Percentiles rank a stretch among this genome's conserved stretches.
phyloP scores from a whole-genome alignment of 2,329 filamentous ascomycete genomes.

The Colletotrichum theobromicola region DNA sequence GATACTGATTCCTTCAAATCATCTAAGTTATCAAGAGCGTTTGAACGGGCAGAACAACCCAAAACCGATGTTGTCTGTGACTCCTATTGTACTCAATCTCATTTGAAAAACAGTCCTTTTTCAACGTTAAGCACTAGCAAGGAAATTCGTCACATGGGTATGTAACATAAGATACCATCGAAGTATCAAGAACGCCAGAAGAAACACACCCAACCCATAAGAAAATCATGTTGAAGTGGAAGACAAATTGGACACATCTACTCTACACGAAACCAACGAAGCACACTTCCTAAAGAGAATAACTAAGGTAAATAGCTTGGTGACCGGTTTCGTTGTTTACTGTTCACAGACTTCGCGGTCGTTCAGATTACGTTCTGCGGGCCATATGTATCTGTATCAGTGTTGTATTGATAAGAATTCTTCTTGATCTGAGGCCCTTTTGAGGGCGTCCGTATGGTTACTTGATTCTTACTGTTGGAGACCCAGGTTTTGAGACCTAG shows the following conservation, averaged over 20 bases:
- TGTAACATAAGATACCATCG: rapidly evolving
- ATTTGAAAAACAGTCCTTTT: too few species aligned
- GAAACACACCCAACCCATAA: background rate
- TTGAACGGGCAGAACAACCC: background rate
- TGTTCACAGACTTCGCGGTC: background rate
- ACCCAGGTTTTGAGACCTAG: background rate
- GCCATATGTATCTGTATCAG: background rate
- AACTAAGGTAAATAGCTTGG: background rate
- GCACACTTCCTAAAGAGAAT: background rate
- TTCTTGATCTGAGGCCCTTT: rapidly evolving
- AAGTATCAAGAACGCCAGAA: background rate
- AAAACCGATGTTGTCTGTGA: background rate
- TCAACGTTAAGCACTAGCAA: background rate
- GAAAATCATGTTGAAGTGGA: background rate
- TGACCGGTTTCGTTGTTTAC: background rate
- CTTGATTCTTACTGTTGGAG: background rate
- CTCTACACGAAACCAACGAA: background rate
- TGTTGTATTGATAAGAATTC: background rate
- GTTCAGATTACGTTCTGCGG: background rate
- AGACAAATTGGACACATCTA: background rate
- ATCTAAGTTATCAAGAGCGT: background rate
- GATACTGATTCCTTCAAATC: background rate
- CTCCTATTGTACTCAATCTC: background rate
- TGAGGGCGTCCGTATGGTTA: background rate
- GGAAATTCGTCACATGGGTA: rapidly evolving